Base-by-base conservation (phyloP, 257 asterid genomes). In the Apocynum venetum region DNA sequence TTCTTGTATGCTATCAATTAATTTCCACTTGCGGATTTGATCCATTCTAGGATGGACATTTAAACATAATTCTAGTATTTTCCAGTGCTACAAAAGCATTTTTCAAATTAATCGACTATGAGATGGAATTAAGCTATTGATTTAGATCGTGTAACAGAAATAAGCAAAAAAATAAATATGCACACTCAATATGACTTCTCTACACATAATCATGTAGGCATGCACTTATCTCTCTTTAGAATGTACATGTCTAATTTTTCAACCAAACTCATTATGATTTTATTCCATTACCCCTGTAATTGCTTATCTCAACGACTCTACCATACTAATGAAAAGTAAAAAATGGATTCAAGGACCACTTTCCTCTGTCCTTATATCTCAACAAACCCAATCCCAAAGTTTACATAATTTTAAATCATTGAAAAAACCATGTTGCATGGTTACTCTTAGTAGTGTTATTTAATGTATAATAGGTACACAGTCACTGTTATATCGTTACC, bases 341-440 rank as follows among this genome's bases (percentile, higher is more conserved):
- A 19, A 55, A 55, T 55, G 61, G 61, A 55, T 19, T 55, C 8
- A 19, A 55, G 14, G 14, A 55, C 57, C 57, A 52, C 20, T 8
- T 14, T 1, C 46, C 43, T 36, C 36, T 0, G 1, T n/a, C 61
- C 68, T 11, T 68, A 1, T 19, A 14, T 17, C 60, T 7, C 55
- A 2, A 9, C 55, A 51, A 51, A 9, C 55, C 3, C 55, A 51
- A 44, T 9, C 36, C 35, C 56, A 61, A 51, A 46, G n/a, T 65
- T 56, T 67, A 13, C 46, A 51, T 41, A 17, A 43, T 43, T 56
- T 56, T 78, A 35, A 71, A 46, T 6, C 15, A 14, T 25, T 67
- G 69, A 57, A 55, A 47, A 40, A 19, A 15, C 44, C 47, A 67
- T 20, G 69, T 35, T 78, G 77, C 77, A 78, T 78, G 77, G 73